phyloP scores from a whole-genome alignment of 176 grass and related monocot genomes.

The Triticum dicoccoides region DNA sequence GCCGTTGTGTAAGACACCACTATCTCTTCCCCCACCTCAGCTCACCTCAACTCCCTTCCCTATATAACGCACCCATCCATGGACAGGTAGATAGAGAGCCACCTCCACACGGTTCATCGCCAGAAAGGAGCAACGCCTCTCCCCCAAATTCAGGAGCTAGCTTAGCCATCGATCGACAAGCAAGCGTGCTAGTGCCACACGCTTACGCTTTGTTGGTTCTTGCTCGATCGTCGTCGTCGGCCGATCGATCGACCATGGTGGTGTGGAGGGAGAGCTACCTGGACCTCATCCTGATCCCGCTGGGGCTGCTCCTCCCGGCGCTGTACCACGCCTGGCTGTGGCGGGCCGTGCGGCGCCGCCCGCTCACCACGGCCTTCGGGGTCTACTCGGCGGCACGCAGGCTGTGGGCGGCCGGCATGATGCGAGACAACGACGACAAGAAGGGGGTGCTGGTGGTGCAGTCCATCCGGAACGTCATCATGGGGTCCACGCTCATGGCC shows the following conservation, averaged over 20 bases:
- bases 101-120: neutral
- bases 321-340: constrained; percentile 90
- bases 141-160: neutral
- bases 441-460: constrained; percentile 88
- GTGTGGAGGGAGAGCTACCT: constrained; percentile 80
- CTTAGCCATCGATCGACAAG: neutral
- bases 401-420: constrained; percentile 62
- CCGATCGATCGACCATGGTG: constrained; percentile 35
- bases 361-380: constrained; percentile 56
- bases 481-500: constrained; percentile 92
- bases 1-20: constrained; percentile 49
- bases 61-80: constrained; percentile 14
- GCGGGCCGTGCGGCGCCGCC: constrained; percentile 47
- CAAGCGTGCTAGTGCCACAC: neutral
- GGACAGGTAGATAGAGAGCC: neutral
- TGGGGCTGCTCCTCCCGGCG: constrained; percentile 58
- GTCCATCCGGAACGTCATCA: constrained; percentile 82
- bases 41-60: neutral
- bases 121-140: neutral
- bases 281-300: constrained; percentile 64
- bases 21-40: neutral
- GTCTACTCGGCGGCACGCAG: constrained; percentile 67
- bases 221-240: neutral
- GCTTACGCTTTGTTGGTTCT: too few relatives aligned
- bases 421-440: constrained; percentile 82